phyloP scores from a whole-genome alignment of 2,329 filamentous ascomycete species.

The Penicillium janthinellum region DNA sequence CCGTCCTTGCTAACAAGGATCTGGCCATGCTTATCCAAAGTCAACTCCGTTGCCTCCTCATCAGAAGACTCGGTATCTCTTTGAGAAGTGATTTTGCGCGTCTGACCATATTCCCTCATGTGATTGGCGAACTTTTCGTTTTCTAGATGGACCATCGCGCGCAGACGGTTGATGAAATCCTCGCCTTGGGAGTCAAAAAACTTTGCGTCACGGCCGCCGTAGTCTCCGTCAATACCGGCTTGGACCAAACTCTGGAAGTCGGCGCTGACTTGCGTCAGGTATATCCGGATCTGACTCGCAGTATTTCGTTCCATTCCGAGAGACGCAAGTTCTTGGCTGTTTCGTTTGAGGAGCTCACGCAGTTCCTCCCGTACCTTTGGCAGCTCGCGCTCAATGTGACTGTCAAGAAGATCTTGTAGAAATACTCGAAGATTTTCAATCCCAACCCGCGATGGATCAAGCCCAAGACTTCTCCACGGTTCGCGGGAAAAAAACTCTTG shows the following conservation, averaged over 20 bases:
- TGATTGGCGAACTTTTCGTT: no score
- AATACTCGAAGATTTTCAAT: slow-evolving; percentile 25
- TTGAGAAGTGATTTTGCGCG: no score
- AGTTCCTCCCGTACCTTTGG: slow-evolving; percentile 26
- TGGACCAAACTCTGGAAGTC: slow-evolving; percentile 22
- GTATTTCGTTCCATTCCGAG: slow-evolving; percentile 19
- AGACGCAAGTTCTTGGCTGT: background rate
- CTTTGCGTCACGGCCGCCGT: slow-evolving; percentile 15
- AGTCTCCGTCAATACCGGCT: slow-evolving; percentile 26
- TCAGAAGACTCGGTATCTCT: no score
- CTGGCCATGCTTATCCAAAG: background rate
- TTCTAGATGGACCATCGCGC: no score
- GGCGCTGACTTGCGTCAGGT: slow-evolving; percentile 23
- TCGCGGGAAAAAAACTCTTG: slow-evolving; percentile 19
- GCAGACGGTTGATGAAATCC: no score
- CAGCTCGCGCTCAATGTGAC: slow-evolving; percentile 24
- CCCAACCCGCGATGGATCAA: slow-evolving; percentile 22
- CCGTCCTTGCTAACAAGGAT: background rate
- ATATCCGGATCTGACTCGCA: slow-evolving; percentile 22
- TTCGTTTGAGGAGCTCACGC: slow-evolving; percentile 8
- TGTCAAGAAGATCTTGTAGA: slow-evolving; percentile 23
- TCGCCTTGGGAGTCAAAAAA: no score
- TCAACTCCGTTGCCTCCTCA: background rate
- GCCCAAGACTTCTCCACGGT: slow-evolving; percentile 19
- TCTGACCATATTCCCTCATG: no score